Evolutionary conservation across 78 protist genomes (phyloP), one percentile per base, ranked within the genome.

Genomic region (Emiliania huxleyi): DNA sequence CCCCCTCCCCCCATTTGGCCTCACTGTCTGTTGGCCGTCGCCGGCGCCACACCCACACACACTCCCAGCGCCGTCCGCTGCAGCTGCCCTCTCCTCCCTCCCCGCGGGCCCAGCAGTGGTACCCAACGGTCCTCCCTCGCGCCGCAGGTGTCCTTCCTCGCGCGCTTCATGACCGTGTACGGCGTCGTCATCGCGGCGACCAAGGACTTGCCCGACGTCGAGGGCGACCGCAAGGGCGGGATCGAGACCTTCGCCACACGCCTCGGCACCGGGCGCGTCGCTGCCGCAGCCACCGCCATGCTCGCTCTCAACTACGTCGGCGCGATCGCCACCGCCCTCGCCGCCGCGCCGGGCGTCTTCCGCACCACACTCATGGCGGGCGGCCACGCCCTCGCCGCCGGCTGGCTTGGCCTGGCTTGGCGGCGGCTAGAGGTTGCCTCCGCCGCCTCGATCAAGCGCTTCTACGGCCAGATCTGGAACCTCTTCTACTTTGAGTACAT

Each of bases 191-290:
- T 90, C n/a, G 93, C 93, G 37, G 93, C 33, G 22, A 90, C 93
- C n/a, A 90, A 90, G 84, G 93, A 90, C 93, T 52, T 90, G n/a
- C 62, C 87, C 18, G 93, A 90, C 49, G 84, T 90, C 8, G 79
- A n/a, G 6, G 93, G 93, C 33, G 93, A 90, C 38, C 43, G 45
- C 19, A 4, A 69, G 38, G 55, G 56, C 52, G 83, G 83, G 25
- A 55, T 90, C 43, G 40, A 37, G n/a, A 90, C 93, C 0, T 90
- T 90, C 0, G 93, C 93, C 40, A 23, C 85, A 0, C 42, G 49
- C 43, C 18, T 37, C 44, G 93, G 93, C 11, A n/a, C 92, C 43
- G 44, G 4, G 83, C 2, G 12, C 26, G 92, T 90, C 12, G 73
- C 75, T 6, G 40, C 35, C 0, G 40, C 12, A 11, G 49, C 62